Conservation (phyloP, 768 basidiomycete genomes). For the Termitomyces bulborhizus region DNA sequence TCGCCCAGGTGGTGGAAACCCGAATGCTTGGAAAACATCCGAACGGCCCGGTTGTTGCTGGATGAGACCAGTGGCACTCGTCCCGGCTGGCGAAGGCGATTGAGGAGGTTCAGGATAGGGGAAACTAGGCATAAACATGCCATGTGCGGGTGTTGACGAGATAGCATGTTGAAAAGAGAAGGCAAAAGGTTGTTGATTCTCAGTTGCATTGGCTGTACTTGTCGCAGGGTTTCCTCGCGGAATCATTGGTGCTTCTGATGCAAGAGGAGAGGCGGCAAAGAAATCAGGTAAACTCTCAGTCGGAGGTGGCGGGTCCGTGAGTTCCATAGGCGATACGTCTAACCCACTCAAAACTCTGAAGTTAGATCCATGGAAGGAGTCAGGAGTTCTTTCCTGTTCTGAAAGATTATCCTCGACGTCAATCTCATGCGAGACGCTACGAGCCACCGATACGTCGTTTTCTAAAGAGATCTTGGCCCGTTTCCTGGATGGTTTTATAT, state of each 20-base stretch:
- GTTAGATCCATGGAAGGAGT: conserved; percentile 25
- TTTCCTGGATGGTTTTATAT: conserved; percentile 46
- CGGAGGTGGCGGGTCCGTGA: conserved; percentile 41
- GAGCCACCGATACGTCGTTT: conserved; percentile 4
- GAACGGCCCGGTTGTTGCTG: conserved; percentile 30
- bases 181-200: conserved; percentile 49
- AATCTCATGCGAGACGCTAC: background rate
- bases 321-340: conserved; percentile 24
- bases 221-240: conserved; percentile 22
- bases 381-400: conserved; percentile 9
- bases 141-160: conserved; percentile 46
- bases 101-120: conserved; percentile 52
- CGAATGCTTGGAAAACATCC: conserved; percentile 42
- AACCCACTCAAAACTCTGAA: conserved; percentile 47
- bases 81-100: conserved; percentile 48
- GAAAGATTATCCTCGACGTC: conserved; percentile 10
- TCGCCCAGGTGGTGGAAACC: conserved; percentile 34
- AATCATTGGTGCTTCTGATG: conserved; percentile 13
- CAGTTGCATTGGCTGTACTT: conserved; percentile 42
- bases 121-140: conserved; percentile 37
- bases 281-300: conserved; percentile 47
- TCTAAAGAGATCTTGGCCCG: conserved; percentile 32
- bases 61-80: conserved; percentile 17
- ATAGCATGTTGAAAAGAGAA: conserved; percentile 42
- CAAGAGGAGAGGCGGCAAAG: conserved; percentile 37